Base-by-base conservation (phyloP, 1,284 basidiomycete genomes). In the Kwoniella shivajii region DNA sequence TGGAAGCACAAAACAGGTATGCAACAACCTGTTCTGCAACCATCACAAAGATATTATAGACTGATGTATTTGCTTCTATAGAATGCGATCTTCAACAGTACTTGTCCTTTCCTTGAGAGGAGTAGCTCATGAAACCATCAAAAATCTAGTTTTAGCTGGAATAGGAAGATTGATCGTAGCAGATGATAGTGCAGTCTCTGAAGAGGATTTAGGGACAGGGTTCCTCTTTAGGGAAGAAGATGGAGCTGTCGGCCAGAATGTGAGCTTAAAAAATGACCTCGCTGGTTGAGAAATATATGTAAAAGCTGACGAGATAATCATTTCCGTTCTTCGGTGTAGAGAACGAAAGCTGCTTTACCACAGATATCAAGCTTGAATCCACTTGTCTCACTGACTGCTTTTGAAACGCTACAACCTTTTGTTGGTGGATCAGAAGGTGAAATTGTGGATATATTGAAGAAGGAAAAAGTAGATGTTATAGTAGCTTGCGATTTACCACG, bases 191-290 rank as follows among this genome's bases (percentile, higher is more conserved):
- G 58, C 63, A 0, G 79, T 84, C 0, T 65, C 75, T 0, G 76
- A 79, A 60, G 87, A 90, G 70, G 95, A 98, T 78, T 84, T 99
- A 22, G 91, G 91, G 10, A 85, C 88, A 6, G 90, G 92, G 11
- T 97, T 98, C 82, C 89, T 99, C 77, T 95, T 91, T 79, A 83
- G 92, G 69, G 91, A 96, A 70, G 86, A 88, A 60, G 94, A 98
- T 68, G 75, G 74, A 3, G 77, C 75, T 3, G 86, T 97, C 33
- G 94, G 92, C 47, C 84, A 84, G 76, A 88, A 89, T 82, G 92
- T 92, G 71, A 73, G 78, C 44, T 33, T 46, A n/a, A n/a, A n/a
- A n/a, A n/a, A n/a, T n/a, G n/a, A n/a, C n/a, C n/a, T n/a, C n/a
- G n/a, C n/a, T n/a, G n/a, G 57, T 24, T 20, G 11, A 30, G 34